Base-by-base conservation (phyloP, 2,329 filamentous ascomycete genomes). In the Fusarium sp. region DNA sequence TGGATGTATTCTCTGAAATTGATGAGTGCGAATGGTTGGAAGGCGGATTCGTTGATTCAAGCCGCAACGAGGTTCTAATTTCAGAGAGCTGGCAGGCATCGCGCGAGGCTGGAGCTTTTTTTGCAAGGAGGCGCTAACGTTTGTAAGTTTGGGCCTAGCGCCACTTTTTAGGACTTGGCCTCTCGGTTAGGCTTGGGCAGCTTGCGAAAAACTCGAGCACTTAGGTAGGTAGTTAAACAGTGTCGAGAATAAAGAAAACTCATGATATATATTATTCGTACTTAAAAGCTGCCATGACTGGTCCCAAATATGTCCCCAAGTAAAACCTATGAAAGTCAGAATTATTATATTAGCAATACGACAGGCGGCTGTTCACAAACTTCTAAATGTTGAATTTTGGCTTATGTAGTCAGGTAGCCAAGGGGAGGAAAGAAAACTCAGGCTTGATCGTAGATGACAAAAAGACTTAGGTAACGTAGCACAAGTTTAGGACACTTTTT, bases 61-160 rank as follows among this genome's bases (percentile, higher is more conserved):
- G 74, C 73, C 75, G 77, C 78, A 75, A 74, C 73, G 65, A 79
- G 62, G 70, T 76, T 80, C 72, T 73, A 73, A 72, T 65, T 71
- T 77, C 66, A 72, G 75, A 75, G 73, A 74, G 75, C 75, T 77
- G 71, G 72, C 72, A 70, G 70, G 70, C 64, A 75, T 78, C 70
- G 77, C 79, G 79, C 83, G 83, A 85, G 82, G 83, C 83, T 85
- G 84, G 83, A 84, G 82, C 84, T 85, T 84, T 85, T 82, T 84
- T 81, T 70, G 75, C 72, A 69, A 72, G 72, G 75, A 73, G 49
- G 62, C 71, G 74, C 82, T 80, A 83, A 54, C 48, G 73, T 63
- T 69, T 69, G 66, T 69, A 36, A 45, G 2, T 68, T 78, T 72
- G 5, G 76, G 76, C 17, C 42, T 81, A 80, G 79, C 70, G 70